Evolutionary conservation across 2,329 filamentous ascomycete species (phyloP), one percentile per base, ranked within the genome.

Genomic region (Diaporthe velutina): DNA sequence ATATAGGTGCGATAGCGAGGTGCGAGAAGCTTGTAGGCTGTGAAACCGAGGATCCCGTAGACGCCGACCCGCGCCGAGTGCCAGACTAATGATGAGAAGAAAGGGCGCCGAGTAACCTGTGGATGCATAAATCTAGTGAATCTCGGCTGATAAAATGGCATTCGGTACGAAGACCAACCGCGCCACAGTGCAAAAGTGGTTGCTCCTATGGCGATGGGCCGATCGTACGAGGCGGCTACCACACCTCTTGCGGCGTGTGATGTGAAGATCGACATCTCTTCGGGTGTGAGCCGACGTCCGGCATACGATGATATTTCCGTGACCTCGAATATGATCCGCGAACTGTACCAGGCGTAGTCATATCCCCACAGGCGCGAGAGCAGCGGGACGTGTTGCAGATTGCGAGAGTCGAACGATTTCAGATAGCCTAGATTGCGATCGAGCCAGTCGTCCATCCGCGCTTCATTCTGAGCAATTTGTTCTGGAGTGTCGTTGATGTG

Each of bases 131-230:
- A 57, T 19, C 10, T 40, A 15, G 35, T 64, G 19, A 68, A 73
- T 13, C 38, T 67, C 22, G 71, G 71, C 60, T 73, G 60, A 22
- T 73, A 73, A 28, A 73, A 73, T 12, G 71, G 60, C 60, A 73
- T 57, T 6, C 71, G 38, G 35, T 45, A 73, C 4, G 71, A 57
- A n/a, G 50, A 52, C 25, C 50, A 64, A n/a, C 71, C 71, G 8
- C 50, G 60, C 35, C 38, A 73, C 17, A 68, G 28, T 50, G 52
- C 28, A 48, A 68, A 68, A 10, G 38, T 22, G 8, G 60, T 73
- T 33, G 45, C 60, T 13, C 71, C 71, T 12, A 67, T 28, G 25
- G 60, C 50, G 28, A 58, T 42, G 8, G 60, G 60, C 10, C 71
- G 71, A 33, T 73, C 71, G 60, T 73, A 73, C 8, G 71, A 73